Percentiles rank a stretch among this genome's conserved stretches.
These are phyloP conservation scores for Cytospora chrysosperma DNA, from an alignment of 2,329 filamentous ascomycete genomes.

Conservation along the genomic window DNA sequence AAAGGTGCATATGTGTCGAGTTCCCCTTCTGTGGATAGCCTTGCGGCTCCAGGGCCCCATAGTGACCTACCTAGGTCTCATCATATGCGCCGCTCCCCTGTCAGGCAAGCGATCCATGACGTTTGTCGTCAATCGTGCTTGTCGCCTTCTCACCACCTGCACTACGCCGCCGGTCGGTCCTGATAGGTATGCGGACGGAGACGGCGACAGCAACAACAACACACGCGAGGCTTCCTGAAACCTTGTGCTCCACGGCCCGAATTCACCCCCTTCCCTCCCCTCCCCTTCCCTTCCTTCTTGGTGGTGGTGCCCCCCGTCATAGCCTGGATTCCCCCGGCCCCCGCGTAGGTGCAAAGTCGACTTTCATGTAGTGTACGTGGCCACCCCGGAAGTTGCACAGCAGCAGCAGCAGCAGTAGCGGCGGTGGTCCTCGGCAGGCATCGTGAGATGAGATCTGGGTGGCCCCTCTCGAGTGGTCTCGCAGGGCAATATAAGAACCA, in stretches of 20 bases:
- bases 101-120: no score
- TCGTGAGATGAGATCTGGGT: constrained; percentile 12
- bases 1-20: constrained; percentile 1
- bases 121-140: neutral
- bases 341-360: constrained; percentile 11
- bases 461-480: neutral
- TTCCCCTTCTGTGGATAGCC: neutral
- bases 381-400: constrained; percentile 9
- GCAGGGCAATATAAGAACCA: constrained; percentile 23
- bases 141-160: neutral
- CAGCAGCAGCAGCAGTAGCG: neutral
- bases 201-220: neutral
- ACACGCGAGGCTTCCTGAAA: constrained; percentile 14
- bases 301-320: no score
- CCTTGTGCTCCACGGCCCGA: neutral
- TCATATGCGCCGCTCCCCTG: neutral
- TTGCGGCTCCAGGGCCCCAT: constrained; percentile 8
- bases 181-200: neutral
- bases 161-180: neutral
- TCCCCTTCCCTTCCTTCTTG: no score
- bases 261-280: no score
- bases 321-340: neutral
- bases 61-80: no score
- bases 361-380: no score
- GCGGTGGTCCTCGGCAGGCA: no score